These are phyloP conservation scores for Globisporangium carolinianum DNA, from an alignment of 352 stramenopile genomes.

Conservation along the genomic window DNA sequence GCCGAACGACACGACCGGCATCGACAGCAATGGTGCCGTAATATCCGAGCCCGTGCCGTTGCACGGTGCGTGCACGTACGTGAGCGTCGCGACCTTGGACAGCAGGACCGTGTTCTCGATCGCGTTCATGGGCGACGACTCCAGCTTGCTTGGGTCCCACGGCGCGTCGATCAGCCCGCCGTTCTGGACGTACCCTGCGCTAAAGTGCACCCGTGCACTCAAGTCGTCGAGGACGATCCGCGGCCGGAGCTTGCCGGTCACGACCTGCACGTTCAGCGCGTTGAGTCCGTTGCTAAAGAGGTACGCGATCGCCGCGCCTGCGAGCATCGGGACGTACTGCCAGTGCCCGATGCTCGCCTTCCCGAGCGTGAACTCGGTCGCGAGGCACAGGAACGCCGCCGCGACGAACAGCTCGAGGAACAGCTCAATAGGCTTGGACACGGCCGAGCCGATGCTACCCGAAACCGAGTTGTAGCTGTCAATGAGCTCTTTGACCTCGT, in stretches of 20 bases:
- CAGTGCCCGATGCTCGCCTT: background rate
- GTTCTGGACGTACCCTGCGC: background rate
- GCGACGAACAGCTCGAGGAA: constrained; percentile 3
- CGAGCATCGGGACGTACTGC: constrained; percentile 1
- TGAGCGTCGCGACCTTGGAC: background rate
- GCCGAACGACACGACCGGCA: constrained; percentile 8
- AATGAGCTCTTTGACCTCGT: constrained; percentile 1
- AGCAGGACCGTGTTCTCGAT: constrained; percentile 15
- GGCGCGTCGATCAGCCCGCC: background rate
- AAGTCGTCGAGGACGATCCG: background rate
- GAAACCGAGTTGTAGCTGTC: constrained; percentile 9
- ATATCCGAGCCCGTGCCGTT: background rate
- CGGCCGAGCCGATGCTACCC: constrained; percentile 1
- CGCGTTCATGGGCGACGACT: constrained; percentile 1
- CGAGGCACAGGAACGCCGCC: constrained; percentile 1
- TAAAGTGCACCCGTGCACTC: background rate
- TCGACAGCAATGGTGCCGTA: background rate
- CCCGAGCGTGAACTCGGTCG: constrained; percentile 1
- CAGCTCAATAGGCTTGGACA: constrained; percentile 4
- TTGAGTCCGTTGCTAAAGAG: constrained; percentile 11
- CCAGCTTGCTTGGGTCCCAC: background rate
- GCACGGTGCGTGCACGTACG: background rate
- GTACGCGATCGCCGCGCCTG: background rate
- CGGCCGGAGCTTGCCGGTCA: background rate
- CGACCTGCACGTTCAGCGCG: constrained; percentile 9